A percentile compares a stretch with the other conserved stretches of the same genome.
Evolutionary conservation across 116 monocot species (phyloP).

Genomic region (Phalaenopsis hybrid): DNA sequence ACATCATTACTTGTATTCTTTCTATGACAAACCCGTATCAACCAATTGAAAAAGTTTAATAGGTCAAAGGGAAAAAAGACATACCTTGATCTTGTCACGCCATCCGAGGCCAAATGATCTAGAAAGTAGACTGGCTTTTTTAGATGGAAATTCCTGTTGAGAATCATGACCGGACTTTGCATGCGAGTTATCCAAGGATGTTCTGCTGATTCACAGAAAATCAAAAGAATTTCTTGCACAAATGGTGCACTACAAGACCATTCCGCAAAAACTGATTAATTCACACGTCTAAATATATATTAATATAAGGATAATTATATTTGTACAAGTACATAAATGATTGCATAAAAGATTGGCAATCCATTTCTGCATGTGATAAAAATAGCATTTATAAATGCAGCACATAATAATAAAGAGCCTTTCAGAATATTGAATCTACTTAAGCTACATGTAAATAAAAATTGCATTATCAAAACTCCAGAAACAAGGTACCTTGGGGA

Average conservation of each 20-base stretch:
- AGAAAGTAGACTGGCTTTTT: constrained; percentile 72
- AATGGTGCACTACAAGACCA: background rate
- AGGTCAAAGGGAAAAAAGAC: too few relatives aligned
- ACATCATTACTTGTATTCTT: background rate
- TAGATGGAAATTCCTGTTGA: constrained; percentile 49
- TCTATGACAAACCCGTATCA: background rate
- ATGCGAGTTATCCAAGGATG: constrained; percentile 18
- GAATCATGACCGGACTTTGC: constrained; percentile 32
- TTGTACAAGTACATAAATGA: background rate
- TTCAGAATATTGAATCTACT: background rate
- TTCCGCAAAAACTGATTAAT: background rate
- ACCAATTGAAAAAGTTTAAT: background rate
- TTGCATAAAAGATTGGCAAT: background rate
- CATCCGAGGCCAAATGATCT: constrained; percentile 80
- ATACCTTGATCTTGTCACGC: constrained; percentile 91
- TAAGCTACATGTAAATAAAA: background rate
- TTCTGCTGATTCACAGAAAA: constrained; percentile 21
- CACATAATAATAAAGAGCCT: background rate
- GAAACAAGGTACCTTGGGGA: constrained; percentile 53
- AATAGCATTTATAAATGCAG: background rate
- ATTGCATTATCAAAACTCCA: background rate
- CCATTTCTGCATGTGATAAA: background rate
- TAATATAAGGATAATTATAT: background rate
- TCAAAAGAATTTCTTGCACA: constrained; percentile 1
- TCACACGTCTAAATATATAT: background rate